Percentiles rank a stretch among this genome's conserved stretches.
phyloP scores from a whole-genome alignment of 352 stramenopile species.

The Pythium rhizo-oryzae region DNA sequence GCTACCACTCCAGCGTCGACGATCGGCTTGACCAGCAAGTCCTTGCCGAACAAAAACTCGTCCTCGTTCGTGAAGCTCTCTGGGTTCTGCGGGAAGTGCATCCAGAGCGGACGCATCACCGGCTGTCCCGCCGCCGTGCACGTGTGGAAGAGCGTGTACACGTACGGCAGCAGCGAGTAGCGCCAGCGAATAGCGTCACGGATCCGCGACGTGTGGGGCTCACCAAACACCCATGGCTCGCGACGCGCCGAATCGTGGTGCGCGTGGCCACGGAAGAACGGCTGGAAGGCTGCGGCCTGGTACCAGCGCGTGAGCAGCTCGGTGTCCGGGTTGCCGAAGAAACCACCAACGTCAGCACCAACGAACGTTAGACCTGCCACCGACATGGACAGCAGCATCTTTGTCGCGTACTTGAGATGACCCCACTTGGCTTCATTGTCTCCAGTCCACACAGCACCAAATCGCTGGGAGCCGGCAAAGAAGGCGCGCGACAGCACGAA shows the following conservation, averaged over 20 bases:
- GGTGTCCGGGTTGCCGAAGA: conserved; percentile 96
- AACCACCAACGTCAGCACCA: conserved; percentile 98
- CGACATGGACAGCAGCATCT: conserved; percentile 98
- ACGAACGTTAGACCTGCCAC: conserved; percentile 96
- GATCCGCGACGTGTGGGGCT: conserved; percentile 91
- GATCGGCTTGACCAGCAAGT: conserved; percentile 97
- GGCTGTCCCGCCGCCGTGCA: conserved; percentile 67
- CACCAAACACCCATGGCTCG: conserved; percentile 98
- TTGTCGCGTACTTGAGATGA: conserved; percentile 94
- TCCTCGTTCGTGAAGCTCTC: conserved; percentile 90
- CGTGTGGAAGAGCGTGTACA: conserved; percentile 90
- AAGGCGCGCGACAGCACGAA: conserved; percentile 98
- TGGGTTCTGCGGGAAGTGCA: conserved; percentile 93
- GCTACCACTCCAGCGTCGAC: conserved; percentile 77
- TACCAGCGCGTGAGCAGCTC: conserved; percentile 98
- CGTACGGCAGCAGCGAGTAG: conserved; percentile 97
- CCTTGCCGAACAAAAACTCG: conserved; percentile 94
- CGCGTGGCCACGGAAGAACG: conserved; percentile 99
- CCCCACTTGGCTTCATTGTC: conserved; percentile 97
- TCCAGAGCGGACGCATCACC: conserved; percentile 96
- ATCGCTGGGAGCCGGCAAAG: conserved; percentile 97
- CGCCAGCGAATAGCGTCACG: conserved; percentile 92
- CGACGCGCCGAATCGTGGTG: conserved; percentile 98
- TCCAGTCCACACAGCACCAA: conserved; percentile 98
- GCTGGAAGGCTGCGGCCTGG: conserved; percentile 95